Conservation (phyloP, 352 stramenopile genomes). For the Phytophthora sansomeana region DNA sequence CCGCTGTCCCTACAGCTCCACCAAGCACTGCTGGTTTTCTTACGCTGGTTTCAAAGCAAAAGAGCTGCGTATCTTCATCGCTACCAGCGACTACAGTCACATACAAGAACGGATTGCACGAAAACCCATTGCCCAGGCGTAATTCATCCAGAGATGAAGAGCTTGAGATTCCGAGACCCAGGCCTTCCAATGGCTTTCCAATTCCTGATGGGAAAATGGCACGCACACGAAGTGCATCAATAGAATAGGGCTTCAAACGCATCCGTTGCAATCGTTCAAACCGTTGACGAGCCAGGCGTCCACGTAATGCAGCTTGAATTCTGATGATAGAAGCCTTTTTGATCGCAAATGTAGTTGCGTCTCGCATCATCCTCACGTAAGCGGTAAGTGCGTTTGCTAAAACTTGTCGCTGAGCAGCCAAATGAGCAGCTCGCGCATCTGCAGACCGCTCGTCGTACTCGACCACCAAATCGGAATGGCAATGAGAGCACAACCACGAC, state of each 20-base stretch:
- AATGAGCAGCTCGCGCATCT: conserved; percentile 41
- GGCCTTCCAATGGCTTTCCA: conserved; percentile 6
- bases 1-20: background rate
- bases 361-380: conserved; percentile 75
- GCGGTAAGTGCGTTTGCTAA: conserved; percentile 61
- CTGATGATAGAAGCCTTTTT: conserved; percentile 66
- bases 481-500: conserved; percentile 68
- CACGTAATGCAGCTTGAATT: conserved; percentile 64
- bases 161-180: conserved; percentile 17
- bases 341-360: conserved; percentile 59
- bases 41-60: conserved; percentile 76
- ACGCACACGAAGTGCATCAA: conserved; percentile 49
- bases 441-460: conserved; percentile 72
- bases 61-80: conserved; percentile 70
- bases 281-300: conserved; percentile 54
- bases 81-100: conserved; percentile 73
- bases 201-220: conserved; percentile 15
- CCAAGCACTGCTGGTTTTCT: conserved; percentile 32
- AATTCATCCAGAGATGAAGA: conserved; percentile 47
- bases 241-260: conserved; percentile 63
- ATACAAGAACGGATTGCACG: conserved; percentile 79
- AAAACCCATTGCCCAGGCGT: conserved; percentile 71
- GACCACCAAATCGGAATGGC: conserved; percentile 49
- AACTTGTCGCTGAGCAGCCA: conserved; percentile 57
- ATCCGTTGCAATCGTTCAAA: conserved; percentile 61